Evolutionary conservation across 2,329 filamentous ascomycete species (phyloP), one percentile per base, ranked within the genome.

Genomic region (Aspergillus versicolor): DNA sequence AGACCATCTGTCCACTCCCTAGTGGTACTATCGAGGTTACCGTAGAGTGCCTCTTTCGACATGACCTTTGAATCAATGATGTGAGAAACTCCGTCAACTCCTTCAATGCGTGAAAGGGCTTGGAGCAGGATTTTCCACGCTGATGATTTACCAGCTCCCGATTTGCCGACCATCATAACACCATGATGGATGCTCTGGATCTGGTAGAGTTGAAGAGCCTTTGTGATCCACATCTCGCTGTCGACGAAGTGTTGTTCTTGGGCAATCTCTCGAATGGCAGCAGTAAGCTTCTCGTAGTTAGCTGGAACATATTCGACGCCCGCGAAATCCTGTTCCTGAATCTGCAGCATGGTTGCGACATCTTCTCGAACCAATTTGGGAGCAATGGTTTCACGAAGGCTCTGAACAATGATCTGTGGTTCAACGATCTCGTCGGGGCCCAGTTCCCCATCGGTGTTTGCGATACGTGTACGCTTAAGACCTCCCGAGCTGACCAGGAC

Each of bases 151-250:
- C 95, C 95, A 45, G 93, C 89, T n/a, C 95, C 94, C 30, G 95
- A 97, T 70, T 91, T 92, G 61, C 94, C 94, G 9, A 99, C 94
- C 94, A 99, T 97, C 95, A 99, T 99, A 27, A 99, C 94, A 88
- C 94, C 94, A 66, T 99, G 94, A 70, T 99, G 94, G 57, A 99
- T 92, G 63, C 88, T 90, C 75, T 97, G 94, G 61, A 99, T 99
- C 74, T 99, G 94, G 73, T 96, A 97, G 2, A 99, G 84, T 73
- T 99, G 94, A 8, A 99, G 82, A 34, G 96, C 88, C 78, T 99
- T 99, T 57, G 91, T 94, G 85, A 97, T 92, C 95, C 95, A 99
- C 46, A 88, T 87, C 54, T 97, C 92, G 57, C 88, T 97, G 65
- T 95, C 89, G 8, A 96, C 91, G 13, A 96, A 84, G 68, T 96